These are phyloP conservation scores for Hypericum perforatum DNA, from an alignment of 345 rosid species.

Conservation along the genomic window DNA sequence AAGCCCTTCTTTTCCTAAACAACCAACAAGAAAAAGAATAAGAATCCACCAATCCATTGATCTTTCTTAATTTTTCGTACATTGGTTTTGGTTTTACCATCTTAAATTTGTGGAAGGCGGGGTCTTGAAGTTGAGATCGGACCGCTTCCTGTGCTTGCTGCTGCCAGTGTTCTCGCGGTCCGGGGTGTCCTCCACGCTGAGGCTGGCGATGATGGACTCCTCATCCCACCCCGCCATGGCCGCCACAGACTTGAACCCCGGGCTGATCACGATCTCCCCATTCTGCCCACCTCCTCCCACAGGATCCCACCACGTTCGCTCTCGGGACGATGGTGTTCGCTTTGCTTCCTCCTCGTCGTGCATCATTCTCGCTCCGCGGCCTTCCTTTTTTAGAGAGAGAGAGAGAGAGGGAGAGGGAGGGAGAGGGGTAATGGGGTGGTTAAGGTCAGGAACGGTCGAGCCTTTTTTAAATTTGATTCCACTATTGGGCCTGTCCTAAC, in stretches of 20 bases:
- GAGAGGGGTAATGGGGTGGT: conserved; percentile 13
- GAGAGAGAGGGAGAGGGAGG: conserved; percentile 1
- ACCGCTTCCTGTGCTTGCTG: conserved; percentile 47
- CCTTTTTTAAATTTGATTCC: conserved; percentile 2
- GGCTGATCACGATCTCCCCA: conserved; percentile 44
- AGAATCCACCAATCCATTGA: background rate
- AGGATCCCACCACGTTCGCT: conserved; percentile 19
- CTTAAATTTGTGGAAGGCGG: conserved; percentile 58
- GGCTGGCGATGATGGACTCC: conserved; percentile 65
- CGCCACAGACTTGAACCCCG: conserved; percentile 75
- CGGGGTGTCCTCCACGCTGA: conserved; percentile 82
- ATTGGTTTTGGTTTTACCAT: conserved; percentile 32
- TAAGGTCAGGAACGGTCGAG: background rate
- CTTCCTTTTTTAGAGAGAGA: background rate
- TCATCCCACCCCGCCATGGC: conserved; percentile 99
- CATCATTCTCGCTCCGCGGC: too few relatives aligned
- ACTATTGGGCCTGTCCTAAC: conserved; percentile 1
- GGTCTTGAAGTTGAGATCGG: conserved; percentile 44
- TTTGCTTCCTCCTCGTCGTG: conserved; percentile 17
- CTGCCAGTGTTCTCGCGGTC: conserved; percentile 26
- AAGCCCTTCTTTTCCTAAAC: conserved; percentile 49
- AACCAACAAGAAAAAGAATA: background rate
- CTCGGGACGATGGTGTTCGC: conserved; percentile 13
- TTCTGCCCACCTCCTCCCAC: conserved; percentile 16
- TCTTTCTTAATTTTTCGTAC: too few relatives aligned